These are phyloP conservation scores for Teratosphaeria pseudoeucalypti DNA, from an alignment of 2,329 filamentous ascomycete genomes.

Conservation along the genomic window DNA sequence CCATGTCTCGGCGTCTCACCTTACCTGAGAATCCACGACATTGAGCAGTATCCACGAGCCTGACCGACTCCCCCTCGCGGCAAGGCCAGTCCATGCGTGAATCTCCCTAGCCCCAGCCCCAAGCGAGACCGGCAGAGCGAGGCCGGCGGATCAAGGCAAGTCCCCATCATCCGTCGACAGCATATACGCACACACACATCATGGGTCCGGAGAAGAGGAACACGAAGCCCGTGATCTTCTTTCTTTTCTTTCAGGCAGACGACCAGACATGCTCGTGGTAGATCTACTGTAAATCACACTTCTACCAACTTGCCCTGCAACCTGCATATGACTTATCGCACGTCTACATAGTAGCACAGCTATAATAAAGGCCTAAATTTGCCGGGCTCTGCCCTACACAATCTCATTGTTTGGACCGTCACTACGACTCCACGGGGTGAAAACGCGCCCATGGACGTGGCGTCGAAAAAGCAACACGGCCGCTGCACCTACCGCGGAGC, in stretches of 20 bases:
- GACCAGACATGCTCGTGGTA: constrained; percentile 47
- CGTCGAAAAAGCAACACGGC: constrained; percentile 31
- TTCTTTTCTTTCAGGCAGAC: constrained; percentile 42
- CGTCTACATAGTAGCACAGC: constrained; percentile 43
- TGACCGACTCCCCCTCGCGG: constrained; percentile 73
- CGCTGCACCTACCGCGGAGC: constrained; percentile 21
- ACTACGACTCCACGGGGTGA: constrained; percentile 14
- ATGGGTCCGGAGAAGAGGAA: constrained; percentile 37
- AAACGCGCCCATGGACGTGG: constrained; percentile 32
- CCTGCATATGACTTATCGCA: constrained; percentile 38
- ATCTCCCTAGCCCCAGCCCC: constrained; percentile 63
- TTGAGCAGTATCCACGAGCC: constrained; percentile 80
- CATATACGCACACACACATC: constrained; percentile 25
- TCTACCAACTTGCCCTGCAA: neutral
- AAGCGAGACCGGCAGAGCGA: neutral
- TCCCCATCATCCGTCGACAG: neutral
- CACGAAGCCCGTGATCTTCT: constrained; percentile 38
- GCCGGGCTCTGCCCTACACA: constrained; percentile 30
- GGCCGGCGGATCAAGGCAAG: neutral
- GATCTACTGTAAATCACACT: neutral
- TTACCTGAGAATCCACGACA: constrained; percentile 55
- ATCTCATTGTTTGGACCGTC: neutral
- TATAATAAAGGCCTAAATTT: constrained; percentile 35
- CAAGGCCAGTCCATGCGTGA: constrained; percentile 76
- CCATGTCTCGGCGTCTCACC: too few relatives aligned